These are phyloP conservation scores for Mitragyna speciosa DNA, from an alignment of 257 asterid species.

Conservation along the genomic window DNA sequence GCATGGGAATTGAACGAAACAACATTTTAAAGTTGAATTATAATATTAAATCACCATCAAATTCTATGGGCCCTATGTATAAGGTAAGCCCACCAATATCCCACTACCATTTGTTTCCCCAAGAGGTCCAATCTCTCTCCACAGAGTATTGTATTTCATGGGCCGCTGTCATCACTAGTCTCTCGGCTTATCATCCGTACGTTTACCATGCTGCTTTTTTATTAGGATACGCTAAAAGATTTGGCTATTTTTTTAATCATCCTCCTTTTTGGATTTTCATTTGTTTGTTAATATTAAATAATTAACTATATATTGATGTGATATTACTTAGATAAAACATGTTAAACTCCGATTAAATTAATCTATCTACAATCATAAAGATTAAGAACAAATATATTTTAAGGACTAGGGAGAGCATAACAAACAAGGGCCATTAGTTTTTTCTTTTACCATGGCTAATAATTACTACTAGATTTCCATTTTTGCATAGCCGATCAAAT, in stretches of 20 bases:
- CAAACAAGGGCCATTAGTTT: neutral
- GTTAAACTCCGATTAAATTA: neutral
- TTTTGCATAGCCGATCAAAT: neutral
- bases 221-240: neutral
- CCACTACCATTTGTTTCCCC: constrained; percentile 48
- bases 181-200: constrained; percentile 53
- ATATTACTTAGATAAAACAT: neutral
- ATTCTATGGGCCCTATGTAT: neutral
- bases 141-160: constrained; percentile 13
- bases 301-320: neutral
- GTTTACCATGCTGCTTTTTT: constrained; percentile 4
- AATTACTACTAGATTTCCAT: neutral
- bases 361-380: neutral
- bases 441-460: neutral
- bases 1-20: too few species aligned
- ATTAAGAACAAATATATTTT: neutral
- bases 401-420: neutral
- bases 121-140: constrained; percentile 9
- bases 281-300: neutral
- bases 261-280: neutral
- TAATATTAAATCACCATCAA: constrained; percentile 14
- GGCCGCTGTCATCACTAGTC: constrained; percentile 2
- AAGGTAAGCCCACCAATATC: constrained; percentile 28
- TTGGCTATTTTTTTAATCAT: neutral
- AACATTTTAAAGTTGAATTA: too few species aligned